These are phyloP conservation scores for Phytophthora palmivora DNA, from an alignment of 352 stramenopile genomes.

Conservation along the genomic window DNA sequence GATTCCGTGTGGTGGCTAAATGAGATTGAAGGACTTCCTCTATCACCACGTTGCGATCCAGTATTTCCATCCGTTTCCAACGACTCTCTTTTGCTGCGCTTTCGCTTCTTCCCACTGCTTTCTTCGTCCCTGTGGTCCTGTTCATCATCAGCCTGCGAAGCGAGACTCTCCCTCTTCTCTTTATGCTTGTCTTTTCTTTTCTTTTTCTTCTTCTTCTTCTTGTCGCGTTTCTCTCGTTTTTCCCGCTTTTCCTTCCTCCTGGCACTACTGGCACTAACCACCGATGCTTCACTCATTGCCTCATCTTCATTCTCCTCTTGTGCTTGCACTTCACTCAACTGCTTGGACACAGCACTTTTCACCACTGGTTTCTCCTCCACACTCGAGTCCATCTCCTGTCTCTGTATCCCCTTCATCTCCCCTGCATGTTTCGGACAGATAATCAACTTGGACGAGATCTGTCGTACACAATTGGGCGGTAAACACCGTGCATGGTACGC, in stretches of 20 bases:
- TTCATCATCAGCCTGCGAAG: constrained; percentile 28
- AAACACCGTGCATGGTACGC: constrained; percentile 86
- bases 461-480: constrained; percentile 53
- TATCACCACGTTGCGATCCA: constrained; percentile 3
- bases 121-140: constrained; percentile 26
- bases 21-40: constrained; percentile 13
- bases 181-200: constrained; percentile 55
- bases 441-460: constrained; percentile 75
- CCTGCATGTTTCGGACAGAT: constrained; percentile 70
- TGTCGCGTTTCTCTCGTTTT: constrained; percentile 63
- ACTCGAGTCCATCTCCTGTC: background rate
- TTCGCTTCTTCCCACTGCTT: constrained; percentile 27
- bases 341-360: background rate
- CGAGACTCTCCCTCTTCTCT: constrained; percentile 39
- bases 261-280: constrained; percentile 34
- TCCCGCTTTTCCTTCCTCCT: constrained; percentile 65
- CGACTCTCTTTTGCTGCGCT: constrained; percentile 37
- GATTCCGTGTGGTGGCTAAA: constrained; percentile 3
- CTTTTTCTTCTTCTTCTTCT: constrained; percentile 57
- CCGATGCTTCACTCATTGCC: constrained; percentile 48
- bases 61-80: constrained; percentile 14
- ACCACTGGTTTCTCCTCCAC: constrained; percentile 10
- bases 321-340: constrained; percentile 17
- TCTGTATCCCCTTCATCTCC: background rate
- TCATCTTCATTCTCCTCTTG: constrained; percentile 44